Percentiles rank a stretch among this genome's conserved stretches.
Conservation (phyloP, 495 filamentous ascomycete species). For the Lepidopterella palustris region DNA sequence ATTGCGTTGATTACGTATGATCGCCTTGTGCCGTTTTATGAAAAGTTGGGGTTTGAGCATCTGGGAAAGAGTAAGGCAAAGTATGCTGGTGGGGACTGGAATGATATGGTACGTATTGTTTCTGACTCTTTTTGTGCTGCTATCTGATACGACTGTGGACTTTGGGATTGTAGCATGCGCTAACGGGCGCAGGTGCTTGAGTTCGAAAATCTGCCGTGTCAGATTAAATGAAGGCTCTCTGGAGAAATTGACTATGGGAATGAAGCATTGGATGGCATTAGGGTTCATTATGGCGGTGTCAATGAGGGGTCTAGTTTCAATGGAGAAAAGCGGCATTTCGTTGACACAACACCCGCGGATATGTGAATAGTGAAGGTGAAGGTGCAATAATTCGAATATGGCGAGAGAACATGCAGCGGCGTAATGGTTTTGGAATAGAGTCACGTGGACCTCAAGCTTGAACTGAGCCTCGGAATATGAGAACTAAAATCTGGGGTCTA, state of each 20-base stretch:
- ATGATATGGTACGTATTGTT: slow-evolving; percentile 52
- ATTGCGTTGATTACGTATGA: slow-evolving; percentile 64
- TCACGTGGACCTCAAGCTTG: no score
- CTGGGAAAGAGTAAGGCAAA: slow-evolving; percentile 55
- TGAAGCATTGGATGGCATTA: background rate
- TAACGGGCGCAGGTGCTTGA: background rate
- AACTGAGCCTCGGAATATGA: no score
- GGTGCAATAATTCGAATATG: no score
- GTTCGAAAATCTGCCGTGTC: background rate
- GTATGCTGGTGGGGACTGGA: slow-evolving; percentile 78
- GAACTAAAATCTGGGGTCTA: no score
- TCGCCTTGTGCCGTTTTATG: slow-evolving; percentile 65
- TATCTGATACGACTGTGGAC: background rate
- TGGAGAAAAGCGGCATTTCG: no score
- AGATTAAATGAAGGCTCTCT: background rate
- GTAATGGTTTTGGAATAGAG: no score
- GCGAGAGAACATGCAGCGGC: no score
- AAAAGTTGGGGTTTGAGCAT: slow-evolving; percentile 65
- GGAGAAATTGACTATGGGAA: background rate
- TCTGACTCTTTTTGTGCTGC: background rate
- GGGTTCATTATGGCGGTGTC: background rate
- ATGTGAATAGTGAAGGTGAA: no score
- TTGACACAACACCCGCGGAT: no score
- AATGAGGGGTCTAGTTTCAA: no score
- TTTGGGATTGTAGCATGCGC: background rate